Evolutionary conservation across 2,329 filamentous ascomycete species (phyloP), one percentile per base, ranked within the genome.

Genomic region (Lasiodiplodia sp.): DNA sequence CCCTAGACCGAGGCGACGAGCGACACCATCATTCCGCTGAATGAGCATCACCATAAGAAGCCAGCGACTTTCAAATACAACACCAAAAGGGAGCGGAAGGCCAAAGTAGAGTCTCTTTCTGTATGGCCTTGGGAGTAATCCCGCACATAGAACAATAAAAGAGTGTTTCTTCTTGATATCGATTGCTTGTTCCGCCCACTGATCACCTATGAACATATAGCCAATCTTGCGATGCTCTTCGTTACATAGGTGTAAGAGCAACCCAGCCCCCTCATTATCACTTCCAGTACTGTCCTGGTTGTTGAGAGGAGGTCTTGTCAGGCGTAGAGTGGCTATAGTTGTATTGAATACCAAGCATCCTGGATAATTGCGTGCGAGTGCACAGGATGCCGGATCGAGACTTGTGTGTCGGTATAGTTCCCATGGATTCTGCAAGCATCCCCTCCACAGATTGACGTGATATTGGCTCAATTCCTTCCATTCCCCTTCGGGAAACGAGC

Each of bases 1-100:
- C 11, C 52, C 52, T n/a, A 31, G 25, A n/a, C 52, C 52, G 25
- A 55, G 25, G 21, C 52, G 52, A 31, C 52, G 52, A 55, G 52
- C 2, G 52, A 55, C 23, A 4, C 52, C 52, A 11, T 8, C 11
- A 55, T 55, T 25, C 25, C 52, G 25, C 52, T 55, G 11, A 14
- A 55, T 31, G 25, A 55, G 52, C 52, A 55, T 14, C 0, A 28
- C 52, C 14, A 28, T 31, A 3, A 55, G 25, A n/a, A 55, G 23
- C 52, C 52, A 55, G 2, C 25, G 52, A 31, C 23, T 31, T 2
- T 2, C 25, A 3, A 25, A n/a, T n/a, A n/a, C n/a, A n/a, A n/a
- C n/a, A n/a, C n/a, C n/a, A n/a, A n/a, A n/a, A n/a, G n/a, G n/a
- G n/a, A n/a, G n/a, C n/a, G n/a, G n/a, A n/a, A n/a, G n/a, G n/a